Percentiles rank a stretch among this genome's conserved stretches.
Conservation (phyloP, 371 early-diverging fungal species). For the Syncephalastrum monosporum region DNA sequence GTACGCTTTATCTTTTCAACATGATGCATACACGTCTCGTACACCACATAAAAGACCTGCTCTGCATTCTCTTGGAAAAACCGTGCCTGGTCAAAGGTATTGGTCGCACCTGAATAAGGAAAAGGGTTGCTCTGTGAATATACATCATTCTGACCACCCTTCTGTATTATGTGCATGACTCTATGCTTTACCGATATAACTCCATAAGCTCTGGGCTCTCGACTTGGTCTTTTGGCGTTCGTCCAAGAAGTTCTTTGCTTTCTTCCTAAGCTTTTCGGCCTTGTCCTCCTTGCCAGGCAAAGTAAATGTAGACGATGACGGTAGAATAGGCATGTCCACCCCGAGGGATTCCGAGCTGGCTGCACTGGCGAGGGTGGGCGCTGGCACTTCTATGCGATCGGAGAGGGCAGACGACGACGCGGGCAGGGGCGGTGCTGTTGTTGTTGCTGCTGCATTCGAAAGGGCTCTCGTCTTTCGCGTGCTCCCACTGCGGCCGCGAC, state of each 20-base stretch:
- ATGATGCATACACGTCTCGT: slow-evolving; percentile 68
- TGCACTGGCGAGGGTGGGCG: slow-evolving; percentile 73
- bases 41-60: slow-evolving; percentile 66
- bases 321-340: slow-evolving; percentile 30
- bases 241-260: slow-evolving; percentile 76
- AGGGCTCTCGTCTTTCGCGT: no score
- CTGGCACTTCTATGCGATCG: neutral
- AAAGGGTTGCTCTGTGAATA: neutral
- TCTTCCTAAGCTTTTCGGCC: slow-evolving; percentile 63
- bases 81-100: slow-evolving; percentile 71
- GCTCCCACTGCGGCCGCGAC: no score
- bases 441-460: no score
- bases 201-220: slow-evolving; percentile 66
- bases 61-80: slow-evolving; percentile 81
- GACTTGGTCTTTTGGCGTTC: slow-evolving; percentile 75
- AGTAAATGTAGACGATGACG: slow-evolving; percentile 44
- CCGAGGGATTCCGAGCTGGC: slow-evolving; percentile 27
- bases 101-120: slow-evolving; percentile 57
- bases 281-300: slow-evolving; percentile 43
- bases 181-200: slow-evolving; percentile 59
- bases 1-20: slow-evolving; percentile 75
- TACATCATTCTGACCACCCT: no score
- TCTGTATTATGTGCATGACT: no score
- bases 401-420: neutral
- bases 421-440: no score